Evolutionary conservation across 2,329 filamentous ascomycete species (phyloP).

Genomic region (Lachnellula hyalina): DNA sequence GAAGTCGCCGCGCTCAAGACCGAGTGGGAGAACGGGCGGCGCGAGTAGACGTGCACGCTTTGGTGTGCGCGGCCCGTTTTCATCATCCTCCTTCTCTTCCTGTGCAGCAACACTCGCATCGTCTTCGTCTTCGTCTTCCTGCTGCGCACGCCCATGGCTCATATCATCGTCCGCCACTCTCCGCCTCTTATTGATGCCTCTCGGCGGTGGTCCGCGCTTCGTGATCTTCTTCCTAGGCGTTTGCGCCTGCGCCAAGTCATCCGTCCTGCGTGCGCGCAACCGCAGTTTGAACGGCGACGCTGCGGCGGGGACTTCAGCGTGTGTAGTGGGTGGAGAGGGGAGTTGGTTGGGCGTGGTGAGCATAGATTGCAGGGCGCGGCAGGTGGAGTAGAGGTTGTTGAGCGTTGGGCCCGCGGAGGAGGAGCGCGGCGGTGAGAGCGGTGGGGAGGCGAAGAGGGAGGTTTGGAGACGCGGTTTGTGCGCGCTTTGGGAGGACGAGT

Average conservation of each 20-base stretch:
- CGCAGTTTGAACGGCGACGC: conserved; percentile 45
- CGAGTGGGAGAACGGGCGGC: conserved; percentile 54
- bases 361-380: conserved; percentile 56
- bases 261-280: conserved; percentile 42
- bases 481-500: conserved; percentile 38
- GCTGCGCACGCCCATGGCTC: conserved; percentile 36
- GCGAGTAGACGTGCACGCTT: conserved; percentile 53
- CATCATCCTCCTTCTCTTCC: conserved; percentile 16
- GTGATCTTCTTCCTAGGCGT: conserved; percentile 39
- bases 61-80: conserved; percentile 41
- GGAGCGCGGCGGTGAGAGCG: conserved; percentile 44
- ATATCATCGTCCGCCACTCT: conserved; percentile 43
- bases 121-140: conserved; percentile 25
- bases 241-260: conserved; percentile 1
- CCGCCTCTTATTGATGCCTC: conserved; percentile 50
- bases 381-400: conserved; percentile 53
- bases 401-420: conserved; percentile 42
- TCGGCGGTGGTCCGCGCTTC: conserved; percentile 42
- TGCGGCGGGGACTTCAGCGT: conserved; percentile 21
- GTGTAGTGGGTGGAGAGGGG: conserved; percentile 49
- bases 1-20: conserved; percentile 54
- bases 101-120: not conserved
- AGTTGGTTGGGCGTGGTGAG: conserved; percentile 44
- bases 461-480: conserved; percentile 35
- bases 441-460: conserved; percentile 52